These are phyloP conservation scores for Cryptococcus hybrid DNA, from an alignment of 1,284 basidiomycete species.

Conservation along the genomic window DNA sequence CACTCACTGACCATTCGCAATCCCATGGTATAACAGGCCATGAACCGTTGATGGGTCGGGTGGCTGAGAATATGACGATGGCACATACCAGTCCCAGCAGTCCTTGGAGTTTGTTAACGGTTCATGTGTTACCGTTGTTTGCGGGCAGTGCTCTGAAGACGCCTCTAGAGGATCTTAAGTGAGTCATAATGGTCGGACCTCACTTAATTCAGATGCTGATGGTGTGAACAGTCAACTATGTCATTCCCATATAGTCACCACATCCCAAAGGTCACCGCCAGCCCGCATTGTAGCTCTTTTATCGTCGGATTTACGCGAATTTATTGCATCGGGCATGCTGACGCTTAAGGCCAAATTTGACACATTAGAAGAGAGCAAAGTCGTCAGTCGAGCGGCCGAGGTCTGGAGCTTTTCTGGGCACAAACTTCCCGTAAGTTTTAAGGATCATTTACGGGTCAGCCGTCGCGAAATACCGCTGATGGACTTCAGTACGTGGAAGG, in stretches of 20 bases:
- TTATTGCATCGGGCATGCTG: slow-evolving; percentile 84
- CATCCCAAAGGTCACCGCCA: slow-evolving; percentile 38
- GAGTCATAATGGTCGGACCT: slow-evolving; percentile 9
- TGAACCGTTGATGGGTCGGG: slow-evolving; percentile 8
- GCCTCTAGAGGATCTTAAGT: slow-evolving; percentile 89
- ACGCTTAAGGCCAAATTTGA: slow-evolving; percentile 83
- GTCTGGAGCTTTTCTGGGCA: slow-evolving; percentile 92
- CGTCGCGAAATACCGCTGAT: background rate
- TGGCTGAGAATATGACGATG: slow-evolving; percentile 28
- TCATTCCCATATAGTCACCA: slow-evolving; percentile 40
- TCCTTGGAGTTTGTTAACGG: slow-evolving; percentile 78
- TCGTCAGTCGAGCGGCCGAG: slow-evolving; percentile 75
- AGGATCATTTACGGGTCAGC: too few species aligned
- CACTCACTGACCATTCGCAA: slow-evolving; percentile 18
- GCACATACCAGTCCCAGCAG: slow-evolving; percentile 41
- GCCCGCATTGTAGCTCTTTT: slow-evolving; percentile 56
- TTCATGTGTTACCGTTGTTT: slow-evolving; percentile 84
- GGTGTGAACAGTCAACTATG: slow-evolving; percentile 29
- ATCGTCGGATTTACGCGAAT: slow-evolving; percentile 74
- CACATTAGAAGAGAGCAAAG: slow-evolving; percentile 59
- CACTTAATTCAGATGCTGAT: background rate
- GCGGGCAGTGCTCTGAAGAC: slow-evolving; percentile 85
- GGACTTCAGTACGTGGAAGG: slow-evolving; percentile 48
- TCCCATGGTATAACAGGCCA: background rate
- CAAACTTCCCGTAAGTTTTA: slow-evolving; percentile 45